Evolutionary conservation across 2,329 filamentous ascomycete species (phyloP).

Genomic region (Teratosphaeria pseudoeucalypti): DNA sequence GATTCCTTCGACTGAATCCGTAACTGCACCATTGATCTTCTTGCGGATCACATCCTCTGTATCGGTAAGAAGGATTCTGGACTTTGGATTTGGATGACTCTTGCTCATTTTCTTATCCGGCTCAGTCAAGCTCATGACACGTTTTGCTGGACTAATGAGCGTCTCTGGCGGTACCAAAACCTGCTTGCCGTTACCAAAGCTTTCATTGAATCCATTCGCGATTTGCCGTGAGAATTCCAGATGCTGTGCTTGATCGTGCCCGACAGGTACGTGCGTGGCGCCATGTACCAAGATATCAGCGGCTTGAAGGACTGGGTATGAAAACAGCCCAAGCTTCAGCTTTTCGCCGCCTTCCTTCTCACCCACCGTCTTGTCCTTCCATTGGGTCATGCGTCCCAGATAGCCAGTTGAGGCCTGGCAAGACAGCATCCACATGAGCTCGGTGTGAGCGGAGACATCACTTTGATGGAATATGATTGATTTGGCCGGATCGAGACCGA

Average conservation of each 20-base stretch:
- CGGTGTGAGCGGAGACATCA: slow-evolving; percentile 59
- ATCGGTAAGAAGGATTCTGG: slow-evolving; percentile 77
- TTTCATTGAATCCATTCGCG: slow-evolving; percentile 75
- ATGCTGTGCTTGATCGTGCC: slow-evolving; percentile 90
- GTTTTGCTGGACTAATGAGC: slow-evolving; percentile 66
- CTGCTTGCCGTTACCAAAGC: slow-evolving; percentile 41
- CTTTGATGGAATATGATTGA: slow-evolving; percentile 71
- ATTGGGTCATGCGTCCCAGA: slow-evolving; percentile 97
- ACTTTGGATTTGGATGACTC: slow-evolving; percentile 59
- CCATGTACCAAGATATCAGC: slow-evolving; percentile 85
- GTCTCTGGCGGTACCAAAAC: slow-evolving; percentile 59
- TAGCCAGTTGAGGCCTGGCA: slow-evolving; percentile 88
- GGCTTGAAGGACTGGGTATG: slow-evolving; percentile 90
- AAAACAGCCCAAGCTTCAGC: slow-evolving; percentile 83
- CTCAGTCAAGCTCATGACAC: slow-evolving; percentile 79
- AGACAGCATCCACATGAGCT: slow-evolving; percentile 95
- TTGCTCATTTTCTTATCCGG: slow-evolving; percentile 91
- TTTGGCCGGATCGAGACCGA: slow-evolving; percentile 69
- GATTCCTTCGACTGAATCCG: slow-evolving; percentile 59
- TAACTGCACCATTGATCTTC: slow-evolving; percentile 66
- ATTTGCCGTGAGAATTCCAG: slow-evolving; percentile 85
- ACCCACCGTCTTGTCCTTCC: slow-evolving; percentile 57
- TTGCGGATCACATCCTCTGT: slow-evolving; percentile 48
- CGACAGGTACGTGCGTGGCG: slow-evolving; percentile 89
- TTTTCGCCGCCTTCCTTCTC: slow-evolving; percentile 34